A percentile compares a stretch with the other conserved stretches of the same genome.
Conservation (phyloP, 2,329 filamentous ascomycete genomes). For the Penicillium sp. region DNA sequence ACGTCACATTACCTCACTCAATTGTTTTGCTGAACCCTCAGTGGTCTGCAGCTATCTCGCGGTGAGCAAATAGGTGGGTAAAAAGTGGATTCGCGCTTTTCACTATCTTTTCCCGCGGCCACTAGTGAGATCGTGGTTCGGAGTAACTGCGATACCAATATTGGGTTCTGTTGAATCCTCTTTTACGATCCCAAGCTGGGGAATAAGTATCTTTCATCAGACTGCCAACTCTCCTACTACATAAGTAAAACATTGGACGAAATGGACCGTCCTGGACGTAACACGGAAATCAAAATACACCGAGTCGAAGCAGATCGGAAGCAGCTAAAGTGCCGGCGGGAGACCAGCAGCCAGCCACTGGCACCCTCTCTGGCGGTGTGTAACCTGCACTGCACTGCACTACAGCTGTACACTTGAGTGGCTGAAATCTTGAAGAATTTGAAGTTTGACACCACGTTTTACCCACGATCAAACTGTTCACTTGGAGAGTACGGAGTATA, state of each 20-base stretch:
- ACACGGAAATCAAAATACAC: background rate
- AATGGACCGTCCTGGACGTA: background rate
- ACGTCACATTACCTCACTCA: constrained; percentile 2
- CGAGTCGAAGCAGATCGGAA: background rate
- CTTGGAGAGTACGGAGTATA: too few species aligned
- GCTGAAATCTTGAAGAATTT: too few species aligned
- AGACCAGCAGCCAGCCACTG: background rate
- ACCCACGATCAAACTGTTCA: too few species aligned
- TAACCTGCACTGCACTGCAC: background rate
- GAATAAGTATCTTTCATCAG: too few species aligned
- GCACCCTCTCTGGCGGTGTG: background rate
- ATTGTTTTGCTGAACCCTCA: background rate
- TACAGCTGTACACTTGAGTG: too few species aligned
- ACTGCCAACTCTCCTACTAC: too few species aligned
- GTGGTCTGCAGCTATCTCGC: background rate
- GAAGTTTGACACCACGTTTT: too few species aligned
- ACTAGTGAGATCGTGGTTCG: background rate
- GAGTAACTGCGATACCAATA: background rate
- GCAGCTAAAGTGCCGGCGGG: background rate
- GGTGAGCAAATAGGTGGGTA: background rate
- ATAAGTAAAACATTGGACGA: too few species aligned
- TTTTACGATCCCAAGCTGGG: background rate
- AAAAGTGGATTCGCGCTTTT: background rate
- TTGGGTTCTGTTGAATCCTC: background rate
- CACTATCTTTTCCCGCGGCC: background rate